These are phyloP conservation scores for Flaveria floridana DNA, from an alignment of 140 eudicot species.

Conservation along the genomic window DNA sequence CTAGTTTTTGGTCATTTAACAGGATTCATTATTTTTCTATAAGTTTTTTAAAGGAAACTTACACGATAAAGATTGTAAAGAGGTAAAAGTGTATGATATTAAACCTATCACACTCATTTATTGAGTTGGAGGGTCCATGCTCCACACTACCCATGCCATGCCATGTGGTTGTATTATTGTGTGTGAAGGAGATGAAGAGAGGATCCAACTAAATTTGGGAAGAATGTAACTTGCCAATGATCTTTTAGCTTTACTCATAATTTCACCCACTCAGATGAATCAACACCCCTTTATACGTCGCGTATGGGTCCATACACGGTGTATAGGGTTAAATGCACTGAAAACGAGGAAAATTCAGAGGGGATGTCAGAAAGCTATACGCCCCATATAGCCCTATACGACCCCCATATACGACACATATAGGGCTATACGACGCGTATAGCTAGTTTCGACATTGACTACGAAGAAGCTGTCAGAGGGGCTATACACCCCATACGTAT, in stretches of 20 bases:
- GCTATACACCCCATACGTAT: too few species aligned
- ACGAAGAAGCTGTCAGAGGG: too few species aligned
- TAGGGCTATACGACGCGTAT: too few species aligned
- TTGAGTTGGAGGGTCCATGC: constrained; percentile 35
- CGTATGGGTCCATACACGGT: too few species aligned
- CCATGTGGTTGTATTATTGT: constrained; percentile 40
- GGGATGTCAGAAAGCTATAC: too few species aligned
- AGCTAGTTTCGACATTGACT: too few species aligned
- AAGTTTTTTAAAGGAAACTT: background rate
- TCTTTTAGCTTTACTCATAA: constrained; percentile 11
- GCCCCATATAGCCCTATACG: too few species aligned
- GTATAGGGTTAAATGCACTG: too few species aligned
- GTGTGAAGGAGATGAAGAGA: background rate
- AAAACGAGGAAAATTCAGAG: too few species aligned
- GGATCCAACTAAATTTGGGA: constrained; percentile 21
- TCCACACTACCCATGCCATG: constrained; percentile 35
- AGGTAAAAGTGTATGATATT: constrained; percentile 4
- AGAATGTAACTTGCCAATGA: constrained; percentile 15
- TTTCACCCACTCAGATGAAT: too few species aligned
- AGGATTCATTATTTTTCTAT: background rate
- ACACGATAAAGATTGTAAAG: background rate
- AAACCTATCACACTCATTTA: constrained; percentile 29
- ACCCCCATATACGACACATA: too few species aligned
- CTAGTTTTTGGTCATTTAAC: background rate
- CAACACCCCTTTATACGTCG: too few species aligned